phyloP scores from a whole-genome alignment of 2,329 filamentous ascomycete species.

The Verticillium nonalfalfae region DNA sequence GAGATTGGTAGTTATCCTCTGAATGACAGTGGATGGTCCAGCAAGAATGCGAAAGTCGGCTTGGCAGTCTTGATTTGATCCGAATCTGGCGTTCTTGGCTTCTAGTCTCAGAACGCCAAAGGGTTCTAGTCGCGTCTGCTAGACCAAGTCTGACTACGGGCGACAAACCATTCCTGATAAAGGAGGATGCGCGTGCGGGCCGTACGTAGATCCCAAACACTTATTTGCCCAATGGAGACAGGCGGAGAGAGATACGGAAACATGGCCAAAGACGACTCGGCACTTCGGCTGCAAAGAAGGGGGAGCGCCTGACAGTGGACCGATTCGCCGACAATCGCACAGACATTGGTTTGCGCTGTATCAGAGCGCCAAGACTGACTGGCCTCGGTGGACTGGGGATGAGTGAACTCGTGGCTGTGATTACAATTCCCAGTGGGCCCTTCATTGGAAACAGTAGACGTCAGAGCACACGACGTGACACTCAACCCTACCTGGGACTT shows the following conservation, averaged over 20 bases:
- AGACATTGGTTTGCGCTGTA: background rate
- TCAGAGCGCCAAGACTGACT: background rate
- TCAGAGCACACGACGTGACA: background rate
- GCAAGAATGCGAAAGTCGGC: background rate
- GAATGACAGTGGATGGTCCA: no score
- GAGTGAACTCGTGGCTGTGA: background rate
- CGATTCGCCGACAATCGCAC: background rate
- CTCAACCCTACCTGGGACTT: background rate
- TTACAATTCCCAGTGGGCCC: background rate
- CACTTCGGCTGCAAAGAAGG: background rate
- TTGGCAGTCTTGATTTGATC: no score
- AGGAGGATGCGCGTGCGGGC: background rate
- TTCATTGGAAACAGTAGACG: background rate
- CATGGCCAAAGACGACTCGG: background rate
- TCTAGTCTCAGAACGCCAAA: no score
- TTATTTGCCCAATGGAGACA: background rate
- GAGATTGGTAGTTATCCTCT: no score
- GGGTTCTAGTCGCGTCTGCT: no score
- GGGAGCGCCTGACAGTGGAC: background rate
- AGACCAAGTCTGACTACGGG: no score
- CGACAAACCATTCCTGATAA: background rate
- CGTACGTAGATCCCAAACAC: background rate
- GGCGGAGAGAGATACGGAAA: background rate
- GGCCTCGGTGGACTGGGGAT: background rate
- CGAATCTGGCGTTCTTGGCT: no score